phyloP scores from a whole-genome alignment of 129 eudicot genomes.

The Calendula officinalis region DNA sequence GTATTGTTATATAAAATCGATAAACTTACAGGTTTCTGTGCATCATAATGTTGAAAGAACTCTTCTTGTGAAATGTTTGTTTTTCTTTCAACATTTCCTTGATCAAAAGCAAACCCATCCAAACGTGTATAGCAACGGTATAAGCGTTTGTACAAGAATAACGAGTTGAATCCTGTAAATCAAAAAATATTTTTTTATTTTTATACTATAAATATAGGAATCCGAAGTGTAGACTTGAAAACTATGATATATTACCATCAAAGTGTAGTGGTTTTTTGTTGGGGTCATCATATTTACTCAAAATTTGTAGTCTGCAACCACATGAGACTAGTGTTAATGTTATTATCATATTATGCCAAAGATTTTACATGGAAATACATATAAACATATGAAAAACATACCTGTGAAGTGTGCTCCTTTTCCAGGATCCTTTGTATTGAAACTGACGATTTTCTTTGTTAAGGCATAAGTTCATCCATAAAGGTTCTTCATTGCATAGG shows the following conservation, averaged over 20 bases:
- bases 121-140: slow-evolving; percentile 79
- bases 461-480: slow-evolving; percentile 94
- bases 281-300: slow-evolving; percentile 41
- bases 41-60: slow-evolving; percentile 64
- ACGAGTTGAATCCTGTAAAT: slow-evolving; percentile 75
- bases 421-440: slow-evolving; percentile 91
- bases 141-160: slow-evolving; percentile 75
- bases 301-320: slow-evolving; percentile 59
- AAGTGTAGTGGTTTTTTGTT: slow-evolving; percentile 49
- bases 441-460: slow-evolving; percentile 55
- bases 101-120: slow-evolving; percentile 79
- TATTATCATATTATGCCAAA: too few relatives aligned
- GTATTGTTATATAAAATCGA: not conserved
- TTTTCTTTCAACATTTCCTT: slow-evolving; percentile 86
- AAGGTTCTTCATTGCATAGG: slow-evolving; percentile 97
- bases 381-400: too few relatives aligned
- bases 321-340: too few relatives aligned
- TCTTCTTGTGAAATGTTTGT: slow-evolving; percentile 54
- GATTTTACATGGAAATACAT: too few relatives aligned
- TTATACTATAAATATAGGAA: too few relatives aligned
- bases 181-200: not conserved
- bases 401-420: slow-evolving; percentile 74
- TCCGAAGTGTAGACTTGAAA: slow-evolving; percentile 2
- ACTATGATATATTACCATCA: slow-evolving; percentile 76
- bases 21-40: slow-evolving; percentile 62